Evolutionary conservation across 345 rosid species (phyloP).

Genomic region (Melastoma malabathricum): DNA sequence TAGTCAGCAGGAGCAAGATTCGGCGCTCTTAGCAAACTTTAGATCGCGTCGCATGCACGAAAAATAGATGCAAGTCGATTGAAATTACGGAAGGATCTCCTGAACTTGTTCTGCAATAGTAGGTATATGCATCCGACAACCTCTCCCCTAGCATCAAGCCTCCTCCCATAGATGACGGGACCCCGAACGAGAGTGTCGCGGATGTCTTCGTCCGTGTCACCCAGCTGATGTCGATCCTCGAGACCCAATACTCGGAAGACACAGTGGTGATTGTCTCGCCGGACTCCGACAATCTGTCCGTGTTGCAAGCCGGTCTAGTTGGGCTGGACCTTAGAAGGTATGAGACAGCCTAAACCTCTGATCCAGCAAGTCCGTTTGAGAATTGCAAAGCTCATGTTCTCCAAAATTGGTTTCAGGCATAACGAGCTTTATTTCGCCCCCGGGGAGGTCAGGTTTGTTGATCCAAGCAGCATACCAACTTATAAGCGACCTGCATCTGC

Average conservation of each 20-base stretch:
- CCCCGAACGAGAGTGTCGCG: conserved; percentile 82
- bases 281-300: conserved; percentile 79
- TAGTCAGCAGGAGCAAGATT: too few relatives aligned
- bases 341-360: neutral
- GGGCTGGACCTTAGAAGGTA: conserved; percentile 86
- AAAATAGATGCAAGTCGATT: too few relatives aligned
- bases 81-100: too few relatives aligned
- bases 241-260: conserved; percentile 78
- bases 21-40: too few relatives aligned
- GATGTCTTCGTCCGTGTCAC: conserved; percentile 89
- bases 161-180: conserved; percentile 80
- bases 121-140: conserved; percentile 77
- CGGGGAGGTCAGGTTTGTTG: conserved; percentile 73
- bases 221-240: conserved; percentile 89
- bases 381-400: neutral
- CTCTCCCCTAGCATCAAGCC: conserved; percentile 70
- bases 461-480: conserved; percentile 51
- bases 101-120: conserved; percentile 2
- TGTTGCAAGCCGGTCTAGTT: conserved; percentile 69
- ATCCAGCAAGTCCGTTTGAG: neutral
- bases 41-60: too few relatives aligned
- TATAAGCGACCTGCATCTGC: conserved; percentile 85
- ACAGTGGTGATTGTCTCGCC: conserved; percentile 68
- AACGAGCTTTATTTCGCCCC: conserved; percentile 58
- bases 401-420: conserved; percentile 34